Percentiles rank a stretch among this genome's conserved stretches.
Conservation (phyloP, 2,329 filamentous ascomycete genomes). For the Harringtonia lauricola region DNA sequence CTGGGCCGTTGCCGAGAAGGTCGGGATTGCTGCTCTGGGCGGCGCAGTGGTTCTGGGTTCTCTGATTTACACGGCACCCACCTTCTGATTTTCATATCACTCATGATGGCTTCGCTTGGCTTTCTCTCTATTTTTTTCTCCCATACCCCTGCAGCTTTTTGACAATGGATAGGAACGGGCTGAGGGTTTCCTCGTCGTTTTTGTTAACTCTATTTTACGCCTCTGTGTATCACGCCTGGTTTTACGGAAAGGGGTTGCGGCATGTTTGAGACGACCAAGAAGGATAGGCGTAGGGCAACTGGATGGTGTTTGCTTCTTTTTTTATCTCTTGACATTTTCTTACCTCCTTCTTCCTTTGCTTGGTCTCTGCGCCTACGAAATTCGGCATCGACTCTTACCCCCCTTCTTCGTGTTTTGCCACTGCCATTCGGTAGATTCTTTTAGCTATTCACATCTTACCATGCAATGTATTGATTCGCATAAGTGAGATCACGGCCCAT, state of each 20-base stretch:
- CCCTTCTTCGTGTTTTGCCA: too few species aligned
- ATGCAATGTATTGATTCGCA: too few species aligned
- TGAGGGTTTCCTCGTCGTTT: too few species aligned
- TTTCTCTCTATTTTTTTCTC: background rate
- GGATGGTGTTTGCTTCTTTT: background rate
- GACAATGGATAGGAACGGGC: too few species aligned
- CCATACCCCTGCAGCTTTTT: background rate
- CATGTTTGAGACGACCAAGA: background rate
- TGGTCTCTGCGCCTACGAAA: background rate
- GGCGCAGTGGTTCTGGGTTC: conserved; percentile 24
- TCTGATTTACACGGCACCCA: conserved; percentile 26
- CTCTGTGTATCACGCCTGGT: too few species aligned
- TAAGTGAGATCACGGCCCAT: too few species aligned
- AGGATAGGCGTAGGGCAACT: too few species aligned
- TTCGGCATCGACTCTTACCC: too few species aligned
- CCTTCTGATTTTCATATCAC: conserved; percentile 12
- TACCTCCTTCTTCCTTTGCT: background rate
- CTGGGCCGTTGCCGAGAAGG: conserved; percentile 10
- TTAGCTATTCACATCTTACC: too few species aligned
- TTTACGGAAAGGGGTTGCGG: background rate
- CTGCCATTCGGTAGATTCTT: too few species aligned
- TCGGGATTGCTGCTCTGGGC: conserved; percentile 26
- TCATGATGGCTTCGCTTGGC: background rate
- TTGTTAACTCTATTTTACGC: too few species aligned
- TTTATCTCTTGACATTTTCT: background rate